Evolutionary conservation across 192 early-diverging fungal species (phyloP).

Genomic region (Backusella westeae): DNA sequence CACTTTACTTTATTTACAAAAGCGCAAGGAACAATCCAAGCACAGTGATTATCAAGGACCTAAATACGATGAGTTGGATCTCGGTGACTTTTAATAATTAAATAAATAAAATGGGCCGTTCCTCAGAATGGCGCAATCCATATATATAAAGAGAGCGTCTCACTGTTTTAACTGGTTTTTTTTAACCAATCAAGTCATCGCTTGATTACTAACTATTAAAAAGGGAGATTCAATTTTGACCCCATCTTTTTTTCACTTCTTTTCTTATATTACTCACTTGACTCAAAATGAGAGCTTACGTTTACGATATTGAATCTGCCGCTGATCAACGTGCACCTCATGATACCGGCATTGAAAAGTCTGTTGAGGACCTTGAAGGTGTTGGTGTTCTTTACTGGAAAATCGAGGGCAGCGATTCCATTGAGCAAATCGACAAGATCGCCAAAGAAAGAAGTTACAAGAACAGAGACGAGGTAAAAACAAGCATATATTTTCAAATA

Average conservation of each 20-base stretch:
- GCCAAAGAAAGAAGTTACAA: constrained; percentile 80
- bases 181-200: neutral
- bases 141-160: too few relatives aligned
- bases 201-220: neutral
- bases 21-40: constrained; percentile 22
- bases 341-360: constrained; percentile 61
- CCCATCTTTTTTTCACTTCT: neutral
- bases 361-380: constrained; percentile 63
- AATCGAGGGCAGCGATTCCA: constrained; percentile 51
- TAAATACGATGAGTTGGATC: constrained; percentile 12
- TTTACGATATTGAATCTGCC: constrained; percentile 59
- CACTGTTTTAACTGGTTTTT: neutral
- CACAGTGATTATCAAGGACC: neutral
- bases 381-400: constrained; percentile 78
- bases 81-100: neutral
- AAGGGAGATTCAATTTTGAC: neutral
- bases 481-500: neutral
- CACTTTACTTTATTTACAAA: constrained; percentile 63
- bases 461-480: constrained; percentile 75
- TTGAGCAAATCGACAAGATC: constrained; percentile 66
- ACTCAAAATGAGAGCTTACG: constrained; percentile 72
- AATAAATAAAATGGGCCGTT: neutral
- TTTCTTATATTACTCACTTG: neutral
- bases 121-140: neutral
- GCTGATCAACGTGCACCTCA: constrained; percentile 81